phyloP scores from a whole-genome alignment of 345 rosid species.

The Rhodamnia argentea region DNA sequence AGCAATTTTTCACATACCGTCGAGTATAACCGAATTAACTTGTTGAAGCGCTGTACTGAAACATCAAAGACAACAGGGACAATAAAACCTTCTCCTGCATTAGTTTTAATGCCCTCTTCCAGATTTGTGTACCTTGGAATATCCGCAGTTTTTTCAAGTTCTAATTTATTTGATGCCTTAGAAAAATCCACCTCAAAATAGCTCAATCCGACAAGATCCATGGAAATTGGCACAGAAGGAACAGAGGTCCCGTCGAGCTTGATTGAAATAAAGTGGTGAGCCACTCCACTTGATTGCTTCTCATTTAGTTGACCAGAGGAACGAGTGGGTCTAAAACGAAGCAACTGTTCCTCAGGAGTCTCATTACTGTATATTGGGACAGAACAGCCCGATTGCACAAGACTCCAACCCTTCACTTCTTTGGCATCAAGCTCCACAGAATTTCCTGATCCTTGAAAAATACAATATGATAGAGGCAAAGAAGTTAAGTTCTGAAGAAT shows the following conservation, averaged over 20 bases:
- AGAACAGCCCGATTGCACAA: slow-evolving; percentile 62
- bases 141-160: slow-evolving; percentile 10
- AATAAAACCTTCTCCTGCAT: slow-evolving; percentile 42
- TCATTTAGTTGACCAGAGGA: slow-evolving; percentile 53
- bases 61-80: slow-evolving; percentile 92
- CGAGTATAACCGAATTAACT: slow-evolving; percentile 76
- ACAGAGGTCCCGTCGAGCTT: slow-evolving; percentile 70
- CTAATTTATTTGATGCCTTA: slow-evolving; percentile 23
- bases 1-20: slow-evolving; percentile 43
- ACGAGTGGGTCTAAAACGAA: slow-evolving; percentile 33
- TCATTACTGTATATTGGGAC: slow-evolving; percentile 62
- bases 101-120: slow-evolving; percentile 26
- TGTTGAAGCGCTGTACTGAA: slow-evolving; percentile 74
- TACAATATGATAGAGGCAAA: slow-evolving; percentile 57
- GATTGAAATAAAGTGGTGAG: slow-evolving; percentile 68
- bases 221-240: slow-evolving; percentile 74
- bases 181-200: slow-evolving; percentile 89
- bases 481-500: slow-evolving; percentile 84
- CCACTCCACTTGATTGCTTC: slow-evolving; percentile 47
- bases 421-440: slow-evolving; percentile 30
- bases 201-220: slow-evolving; percentile 84
- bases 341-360: slow-evolving; percentile 47
- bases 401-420: slow-evolving; percentile 31
- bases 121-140: slow-evolving; percentile 13
- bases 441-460: slow-evolving; percentile 39